phyloP scores from a whole-genome alignment of 2,329 filamentous ascomycete genomes.

The Phoma sp. region DNA sequence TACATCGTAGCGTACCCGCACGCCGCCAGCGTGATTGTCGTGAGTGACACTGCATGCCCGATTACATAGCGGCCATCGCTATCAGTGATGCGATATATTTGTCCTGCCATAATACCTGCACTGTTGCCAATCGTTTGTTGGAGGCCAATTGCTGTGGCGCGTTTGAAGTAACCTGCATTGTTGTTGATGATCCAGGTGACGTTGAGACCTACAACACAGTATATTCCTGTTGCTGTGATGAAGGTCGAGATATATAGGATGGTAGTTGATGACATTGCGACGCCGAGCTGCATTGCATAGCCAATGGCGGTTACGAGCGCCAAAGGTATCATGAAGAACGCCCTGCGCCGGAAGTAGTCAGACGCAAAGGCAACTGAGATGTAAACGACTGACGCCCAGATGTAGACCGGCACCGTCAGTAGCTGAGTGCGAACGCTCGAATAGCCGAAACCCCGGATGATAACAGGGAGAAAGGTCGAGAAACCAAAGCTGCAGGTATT shows the following conservation, averaged over 20 bases:
- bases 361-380: slow-evolving; percentile 30
- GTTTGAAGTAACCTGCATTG: slow-evolving; percentile 35
- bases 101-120: slow-evolving; percentile 62
- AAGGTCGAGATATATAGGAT: slow-evolving; percentile 60
- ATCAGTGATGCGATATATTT: slow-evolving; percentile 25
- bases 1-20: background rate
- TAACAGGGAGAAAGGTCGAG: slow-evolving; percentile 31
- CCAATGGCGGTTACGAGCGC: slow-evolving; percentile 53
- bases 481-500: slow-evolving; percentile 28
- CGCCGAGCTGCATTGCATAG: slow-evolving; percentile 55
- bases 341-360: slow-evolving; percentile 29
- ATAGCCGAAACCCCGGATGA: slow-evolving; percentile 33
- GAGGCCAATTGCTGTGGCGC: slow-evolving; percentile 14
- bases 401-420: slow-evolving; percentile 38
- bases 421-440: slow-evolving; percentile 31
- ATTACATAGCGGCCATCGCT: slow-evolving; percentile 20
- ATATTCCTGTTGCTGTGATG: slow-evolving; percentile 60
- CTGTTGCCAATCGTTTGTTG: slow-evolving; percentile 55
- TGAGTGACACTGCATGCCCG: background rate
- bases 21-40: background rate
- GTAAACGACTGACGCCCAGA: slow-evolving; percentile 27
- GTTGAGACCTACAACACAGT: slow-evolving; percentile 62
- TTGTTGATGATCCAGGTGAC: slow-evolving; percentile 64
- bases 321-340: slow-evolving; percentile 28
- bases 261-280: slow-evolving; percentile 33